Percentiles rank a stretch among this genome's conserved stretches.
Evolutionary conservation across 768 basidiomycete genomes (phyloP).

Genomic region (Calocybe indica): DNA sequence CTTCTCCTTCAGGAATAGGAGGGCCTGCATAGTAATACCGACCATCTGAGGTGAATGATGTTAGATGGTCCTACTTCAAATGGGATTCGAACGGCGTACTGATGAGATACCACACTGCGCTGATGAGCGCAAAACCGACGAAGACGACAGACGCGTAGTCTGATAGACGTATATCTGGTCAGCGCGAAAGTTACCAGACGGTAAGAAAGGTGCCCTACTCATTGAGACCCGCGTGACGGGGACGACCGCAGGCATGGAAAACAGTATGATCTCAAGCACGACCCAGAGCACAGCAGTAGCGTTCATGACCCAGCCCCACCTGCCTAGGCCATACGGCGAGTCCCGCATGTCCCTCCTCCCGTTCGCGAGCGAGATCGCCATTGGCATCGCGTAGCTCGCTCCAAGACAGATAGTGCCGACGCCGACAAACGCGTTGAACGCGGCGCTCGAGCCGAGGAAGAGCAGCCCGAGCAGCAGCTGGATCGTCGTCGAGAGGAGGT

Average conservation of each 20-base stretch:
- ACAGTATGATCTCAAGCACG: slow-evolving; percentile 54
- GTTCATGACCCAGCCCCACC: slow-evolving; percentile 41
- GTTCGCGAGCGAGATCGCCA: slow-evolving; percentile 44
- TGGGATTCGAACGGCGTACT: slow-evolving; percentile 27
- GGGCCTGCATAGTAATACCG: slow-evolving; percentile 38
- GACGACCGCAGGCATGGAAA: slow-evolving; percentile 62
- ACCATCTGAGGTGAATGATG: slow-evolving; percentile 26
- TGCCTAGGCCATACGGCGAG: slow-evolving; percentile 47
- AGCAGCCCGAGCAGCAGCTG: slow-evolving; percentile 58
- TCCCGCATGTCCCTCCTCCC: slow-evolving; percentile 37
- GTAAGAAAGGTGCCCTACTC: slow-evolving; percentile 23
- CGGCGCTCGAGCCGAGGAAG: slow-evolving; percentile 54
- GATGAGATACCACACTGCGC: slow-evolving; percentile 55
- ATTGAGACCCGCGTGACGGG: slow-evolving; percentile 48
- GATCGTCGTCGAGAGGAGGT: slow-evolving; percentile 51
- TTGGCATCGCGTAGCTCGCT: slow-evolving; percentile 58
- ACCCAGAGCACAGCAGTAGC: slow-evolving; percentile 52
- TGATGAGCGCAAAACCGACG: slow-evolving; percentile 53
- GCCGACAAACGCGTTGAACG: slow-evolving; percentile 65
- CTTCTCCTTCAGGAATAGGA: slow-evolving; percentile 21
- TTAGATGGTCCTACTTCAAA: background rate
- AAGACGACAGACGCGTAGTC: slow-evolving; percentile 68
- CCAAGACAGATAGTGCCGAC: slow-evolving; percentile 63
- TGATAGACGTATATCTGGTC: slow-evolving; percentile 14
- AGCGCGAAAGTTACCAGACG: background rate